phyloP scores from a whole-genome alignment of 352 stramenopile genomes.

The Phytophthora litchii region DNA sequence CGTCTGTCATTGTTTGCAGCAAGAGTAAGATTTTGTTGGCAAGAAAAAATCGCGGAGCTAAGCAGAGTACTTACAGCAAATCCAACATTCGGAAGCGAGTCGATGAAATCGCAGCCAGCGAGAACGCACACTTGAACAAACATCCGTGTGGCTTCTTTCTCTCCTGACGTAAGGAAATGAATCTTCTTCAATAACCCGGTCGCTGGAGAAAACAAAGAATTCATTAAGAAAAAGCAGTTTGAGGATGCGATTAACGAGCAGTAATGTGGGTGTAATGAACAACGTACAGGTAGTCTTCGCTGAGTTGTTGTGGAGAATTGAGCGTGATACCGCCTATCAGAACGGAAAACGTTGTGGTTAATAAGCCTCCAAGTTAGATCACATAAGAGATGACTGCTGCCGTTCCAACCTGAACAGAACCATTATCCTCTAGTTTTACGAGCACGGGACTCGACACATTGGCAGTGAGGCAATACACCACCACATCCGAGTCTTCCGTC shows the following conservation, averaged over 20 bases:
- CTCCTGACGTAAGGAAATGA: slow-evolving; percentile 56
- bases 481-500: slow-evolving; percentile 83
- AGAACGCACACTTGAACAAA: slow-evolving; percentile 83
- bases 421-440: slow-evolving; percentile 75
- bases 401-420: slow-evolving; percentile 47
- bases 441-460: slow-evolving; percentile 60
- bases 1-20: slow-evolving; percentile 40
- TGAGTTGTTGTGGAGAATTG: slow-evolving; percentile 57
- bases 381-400: not conserved
- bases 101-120: slow-evolving; percentile 77
- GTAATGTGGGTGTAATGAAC: too few species aligned
- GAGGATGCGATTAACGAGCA: too few species aligned
- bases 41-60: not conserved
- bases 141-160: slow-evolving; percentile 70
- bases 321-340: slow-evolving; percentile 54
- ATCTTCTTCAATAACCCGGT: slow-evolving; percentile 74
- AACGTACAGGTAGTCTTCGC: slow-evolving; percentile 38
- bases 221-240: not conserved
- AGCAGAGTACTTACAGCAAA: slow-evolving; percentile 54
- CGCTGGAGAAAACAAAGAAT: slow-evolving; percentile 17
- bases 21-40: not conserved
- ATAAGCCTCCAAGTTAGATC: not conserved
- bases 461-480: slow-evolving; percentile 73
- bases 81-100: slow-evolving; percentile 78
- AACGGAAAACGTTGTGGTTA: not conserved